Conservation (phyloP, 768 basidiomycete species). For the Suillus placidus region DNA sequence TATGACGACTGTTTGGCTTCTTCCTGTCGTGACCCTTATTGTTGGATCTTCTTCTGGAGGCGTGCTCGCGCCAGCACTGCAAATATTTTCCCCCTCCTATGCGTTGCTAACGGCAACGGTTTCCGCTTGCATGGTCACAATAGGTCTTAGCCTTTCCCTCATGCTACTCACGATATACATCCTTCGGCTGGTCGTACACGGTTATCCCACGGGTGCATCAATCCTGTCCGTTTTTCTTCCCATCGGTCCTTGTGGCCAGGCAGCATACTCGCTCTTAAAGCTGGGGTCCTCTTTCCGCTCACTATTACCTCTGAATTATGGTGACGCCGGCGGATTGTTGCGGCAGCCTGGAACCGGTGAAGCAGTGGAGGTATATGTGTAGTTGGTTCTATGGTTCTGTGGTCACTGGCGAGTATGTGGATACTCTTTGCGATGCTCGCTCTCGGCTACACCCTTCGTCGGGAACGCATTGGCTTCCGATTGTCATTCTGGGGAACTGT, state of each 20-base stretch:
- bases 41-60: constrained; percentile 73
- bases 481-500: constrained; percentile 69
- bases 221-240: constrained; percentile 72
- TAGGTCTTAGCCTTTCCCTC: constrained; percentile 60
- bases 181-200: constrained; percentile 57
- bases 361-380: constrained; percentile 49
- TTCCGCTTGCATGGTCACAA: constrained; percentile 55
- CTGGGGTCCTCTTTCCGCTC: constrained; percentile 52
- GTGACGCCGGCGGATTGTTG: constrained; percentile 39
- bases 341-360: constrained; percentile 36
- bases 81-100: constrained; percentile 43
- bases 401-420: constrained; percentile 69
- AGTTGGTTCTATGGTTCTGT: constrained; percentile 54
- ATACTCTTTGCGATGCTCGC: constrained; percentile 57
- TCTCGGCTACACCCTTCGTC: constrained; percentile 45
- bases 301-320: constrained; percentile 39
- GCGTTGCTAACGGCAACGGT: constrained; percentile 59
- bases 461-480: constrained; percentile 50
- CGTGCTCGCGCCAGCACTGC: constrained; percentile 53
- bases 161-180: constrained; percentile 72
- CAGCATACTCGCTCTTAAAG: constrained; percentile 57
- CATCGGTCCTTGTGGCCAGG: constrained; percentile 72
- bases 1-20: constrained; percentile 70
- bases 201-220: constrained; percentile 48
- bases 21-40: constrained; percentile 74